phyloP scores from a whole-genome alignment of 768 basidiomycete genomes.

The Xanthoconium stramineum region DNA sequence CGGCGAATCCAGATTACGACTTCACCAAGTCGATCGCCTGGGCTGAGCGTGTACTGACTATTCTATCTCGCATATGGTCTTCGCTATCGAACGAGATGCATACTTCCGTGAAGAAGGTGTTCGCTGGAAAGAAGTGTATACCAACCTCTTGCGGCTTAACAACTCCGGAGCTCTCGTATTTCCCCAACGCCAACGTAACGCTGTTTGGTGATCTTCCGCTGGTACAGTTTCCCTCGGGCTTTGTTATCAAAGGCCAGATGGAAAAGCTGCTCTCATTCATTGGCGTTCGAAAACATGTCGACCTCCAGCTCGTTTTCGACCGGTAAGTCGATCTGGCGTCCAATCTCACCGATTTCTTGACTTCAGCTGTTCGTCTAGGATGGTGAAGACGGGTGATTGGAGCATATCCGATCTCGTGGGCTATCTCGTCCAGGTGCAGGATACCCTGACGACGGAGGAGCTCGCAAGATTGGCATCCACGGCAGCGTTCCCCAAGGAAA shows the following conservation, averaged over 20 bases:
- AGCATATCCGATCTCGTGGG: neutral
- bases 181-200: slow-evolving; percentile 63
- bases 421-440: slow-evolving; percentile 2
- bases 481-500: slow-evolving; percentile 53
- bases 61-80: slow-evolving; percentile 71
- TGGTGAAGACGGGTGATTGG: slow-evolving; percentile 7
- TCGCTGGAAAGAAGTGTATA: slow-evolving; percentile 16
- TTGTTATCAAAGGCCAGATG: slow-evolving; percentile 59
- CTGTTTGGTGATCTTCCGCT: slow-evolving; percentile 83
- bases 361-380: slow-evolving; percentile 27
- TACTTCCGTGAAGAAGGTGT: neutral
- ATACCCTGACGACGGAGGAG: slow-evolving; percentile 44
- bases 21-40: neutral
- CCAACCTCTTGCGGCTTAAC: neutral
- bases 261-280: slow-evolving; percentile 70
- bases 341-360: neutral
- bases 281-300: slow-evolving; percentile 88
- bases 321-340: slow-evolving; percentile 44
- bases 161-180: slow-evolving; percentile 46
- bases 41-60: slow-evolving; percentile 47
- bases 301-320: slow-evolving; percentile 70
- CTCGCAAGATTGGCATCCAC: slow-evolving; percentile 33
- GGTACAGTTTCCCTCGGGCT: slow-evolving; percentile 65
- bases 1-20: slow-evolving; percentile 14
- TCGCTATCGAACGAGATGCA: slow-evolving; percentile 37